Evolutionary conservation across 208 protist genomes (phyloP).

Genomic region (Strigomonas galati): DNA sequence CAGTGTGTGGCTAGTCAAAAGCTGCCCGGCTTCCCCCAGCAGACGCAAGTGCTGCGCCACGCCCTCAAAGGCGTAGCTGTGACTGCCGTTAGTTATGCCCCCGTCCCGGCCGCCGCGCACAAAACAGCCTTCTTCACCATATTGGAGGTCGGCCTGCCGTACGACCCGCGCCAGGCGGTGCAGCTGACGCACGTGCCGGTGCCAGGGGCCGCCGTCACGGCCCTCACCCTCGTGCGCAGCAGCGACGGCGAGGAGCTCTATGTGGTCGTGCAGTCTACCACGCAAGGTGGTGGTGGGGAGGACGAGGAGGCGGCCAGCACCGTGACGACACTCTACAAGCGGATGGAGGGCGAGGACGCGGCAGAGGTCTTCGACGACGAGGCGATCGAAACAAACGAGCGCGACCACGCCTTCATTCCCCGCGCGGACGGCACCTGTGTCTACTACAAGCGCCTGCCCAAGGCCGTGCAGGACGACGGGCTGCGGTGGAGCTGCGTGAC

Average conservation of each 20-base stretch:
- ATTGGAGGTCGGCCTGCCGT: not conserved
- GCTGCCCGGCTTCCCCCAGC: not conserved
- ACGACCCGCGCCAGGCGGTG: not conserved
- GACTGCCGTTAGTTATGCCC: not conserved
- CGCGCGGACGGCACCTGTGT: no score
- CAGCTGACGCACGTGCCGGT: constrained; percentile 1
- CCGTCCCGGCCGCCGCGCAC: not conserved
- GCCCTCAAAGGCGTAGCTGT: not conserved
- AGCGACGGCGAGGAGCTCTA: not conserved
- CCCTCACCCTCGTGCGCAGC: not conserved
- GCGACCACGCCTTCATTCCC: no score
- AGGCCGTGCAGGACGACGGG: no score
- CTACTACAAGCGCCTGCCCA: no score
- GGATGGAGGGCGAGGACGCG: not conserved
- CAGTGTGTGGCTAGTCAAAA: not conserved
- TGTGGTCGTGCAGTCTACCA: not conserved
- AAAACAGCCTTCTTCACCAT: not conserved
- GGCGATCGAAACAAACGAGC: not conserved
- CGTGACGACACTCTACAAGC: not conserved
- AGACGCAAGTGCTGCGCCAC: constrained; percentile 1
- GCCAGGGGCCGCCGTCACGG: not conserved
- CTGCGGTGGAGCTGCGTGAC: no score
- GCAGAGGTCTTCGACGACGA: not conserved
- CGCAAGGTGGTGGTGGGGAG: not conserved
- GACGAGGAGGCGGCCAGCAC: not conserved